Percentiles rank a stretch among this genome's conserved stretches.
Evolutionary conservation across 2,329 filamentous ascomycete species (phyloP).

Genomic region (Cercospora zeae-maydis): DNA sequence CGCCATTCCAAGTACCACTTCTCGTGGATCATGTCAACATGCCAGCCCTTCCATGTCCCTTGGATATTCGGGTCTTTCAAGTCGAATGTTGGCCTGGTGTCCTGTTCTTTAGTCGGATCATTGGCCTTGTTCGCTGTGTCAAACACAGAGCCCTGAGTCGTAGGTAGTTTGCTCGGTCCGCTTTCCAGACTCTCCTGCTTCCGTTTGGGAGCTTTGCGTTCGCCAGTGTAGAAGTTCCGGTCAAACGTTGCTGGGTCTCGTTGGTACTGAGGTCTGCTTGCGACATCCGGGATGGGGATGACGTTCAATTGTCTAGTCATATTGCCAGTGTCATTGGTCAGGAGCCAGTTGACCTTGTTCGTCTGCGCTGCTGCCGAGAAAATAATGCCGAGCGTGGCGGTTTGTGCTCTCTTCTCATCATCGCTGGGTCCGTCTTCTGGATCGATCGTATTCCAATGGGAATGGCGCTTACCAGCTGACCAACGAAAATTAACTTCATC

Average conservation of each 20-base stretch:
- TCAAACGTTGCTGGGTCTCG: not conserved
- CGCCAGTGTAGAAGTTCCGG: not conserved
- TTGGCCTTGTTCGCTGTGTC: too few species aligned
- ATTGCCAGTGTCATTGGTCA: not conserved
- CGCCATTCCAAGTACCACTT: not conserved
- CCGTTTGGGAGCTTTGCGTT: not conserved
- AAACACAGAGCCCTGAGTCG: not conserved
- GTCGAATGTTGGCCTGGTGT: not conserved
- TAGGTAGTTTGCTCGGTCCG: not conserved
- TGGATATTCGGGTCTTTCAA: not conserved
- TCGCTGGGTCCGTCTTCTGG: not conserved
- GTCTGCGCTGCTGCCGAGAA: not conserved
- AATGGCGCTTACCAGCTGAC: not conserved
- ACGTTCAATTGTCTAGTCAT: not conserved
- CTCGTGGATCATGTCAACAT: not conserved
- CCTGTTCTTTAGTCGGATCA: not conserved
- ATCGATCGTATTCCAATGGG: not conserved
- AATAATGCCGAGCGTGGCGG: not conserved
- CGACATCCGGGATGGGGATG: not conserved
- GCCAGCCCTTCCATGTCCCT: not conserved
- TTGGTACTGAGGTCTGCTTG: not conserved
- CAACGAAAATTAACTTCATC: slow-evolving; percentile 1
- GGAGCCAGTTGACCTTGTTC: not conserved
- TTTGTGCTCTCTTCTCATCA: not conserved
- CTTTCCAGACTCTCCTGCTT: not conserved